Evolutionary conservation across 768 basidiomycete genomes (phyloP).

Genomic region (Collybia nuda): DNA sequence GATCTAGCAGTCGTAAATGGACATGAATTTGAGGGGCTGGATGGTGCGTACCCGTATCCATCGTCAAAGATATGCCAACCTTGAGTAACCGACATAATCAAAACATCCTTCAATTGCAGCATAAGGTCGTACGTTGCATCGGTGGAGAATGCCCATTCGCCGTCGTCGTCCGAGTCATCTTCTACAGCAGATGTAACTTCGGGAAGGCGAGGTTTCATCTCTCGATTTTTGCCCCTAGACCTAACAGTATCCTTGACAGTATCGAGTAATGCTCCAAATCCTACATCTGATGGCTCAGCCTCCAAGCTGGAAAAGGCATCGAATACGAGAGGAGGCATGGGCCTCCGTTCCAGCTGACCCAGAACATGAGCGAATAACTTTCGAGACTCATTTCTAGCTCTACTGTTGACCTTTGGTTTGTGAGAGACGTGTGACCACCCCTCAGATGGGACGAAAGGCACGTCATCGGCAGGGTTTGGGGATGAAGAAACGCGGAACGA

Average conservation of each 20-base stretch:
- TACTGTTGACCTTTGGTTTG: slow-evolving; percentile 27
- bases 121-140: slow-evolving; percentile 65
- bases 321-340: slow-evolving; percentile 51
- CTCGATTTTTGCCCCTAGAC: slow-evolving; percentile 25
- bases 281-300: slow-evolving; percentile 24
- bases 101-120: slow-evolving; percentile 58
- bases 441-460: slow-evolving; percentile 11
- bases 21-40: neutral
- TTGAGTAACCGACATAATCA: slow-evolving; percentile 53
- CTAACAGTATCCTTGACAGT: slow-evolving; percentile 45
- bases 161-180: slow-evolving; percentile 53
- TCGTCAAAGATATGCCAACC: slow-evolving; percentile 68
- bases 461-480: slow-evolving; percentile 20
- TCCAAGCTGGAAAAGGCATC: slow-evolving; percentile 33
- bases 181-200: slow-evolving; percentile 15
- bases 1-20: slow-evolving; percentile 11
- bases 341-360: slow-evolving; percentile 57
- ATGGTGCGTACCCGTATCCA: slow-evolving; percentile 38
- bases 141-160: slow-evolving; percentile 51
- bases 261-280: slow-evolving; percentile 41
- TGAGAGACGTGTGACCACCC: slow-evolving; percentile 11
- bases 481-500: slow-evolving; percentile 27
- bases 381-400: slow-evolving; percentile 59
- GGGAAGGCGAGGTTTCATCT: slow-evolving; percentile 16
- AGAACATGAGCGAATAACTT: slow-evolving; percentile 70